phyloP scores from a whole-genome alignment of 2,329 filamentous ascomycete species.

The Fusarium falciforme region DNA sequence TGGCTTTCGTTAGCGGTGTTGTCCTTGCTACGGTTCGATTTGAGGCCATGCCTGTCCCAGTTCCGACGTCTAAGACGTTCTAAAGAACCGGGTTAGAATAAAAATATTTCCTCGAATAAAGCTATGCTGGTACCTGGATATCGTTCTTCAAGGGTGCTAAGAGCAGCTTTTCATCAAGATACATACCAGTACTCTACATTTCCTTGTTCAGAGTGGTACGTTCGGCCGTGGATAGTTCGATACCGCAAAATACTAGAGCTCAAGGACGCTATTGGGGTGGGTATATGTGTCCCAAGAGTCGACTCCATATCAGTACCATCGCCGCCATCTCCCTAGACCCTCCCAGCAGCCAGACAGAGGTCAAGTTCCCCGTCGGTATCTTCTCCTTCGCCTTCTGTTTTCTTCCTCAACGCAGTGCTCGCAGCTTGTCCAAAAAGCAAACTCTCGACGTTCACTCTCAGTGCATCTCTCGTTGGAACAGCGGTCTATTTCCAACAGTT shows the following conservation, averaged over 20 bases:
- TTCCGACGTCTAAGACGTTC: not conserved
- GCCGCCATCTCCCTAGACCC: not conserved
- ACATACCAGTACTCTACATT: not conserved
- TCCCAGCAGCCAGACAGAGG: not conserved
- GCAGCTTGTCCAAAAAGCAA: not conserved
- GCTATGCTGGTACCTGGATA: not conserved
- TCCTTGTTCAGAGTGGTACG: not conserved
- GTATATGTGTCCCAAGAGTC: not conserved
- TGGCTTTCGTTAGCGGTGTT: not conserved
- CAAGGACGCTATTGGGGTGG: not conserved
- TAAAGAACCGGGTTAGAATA: not conserved
- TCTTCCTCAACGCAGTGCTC: not conserved
- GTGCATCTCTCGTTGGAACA: not conserved
- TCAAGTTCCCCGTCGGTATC: not conserved
- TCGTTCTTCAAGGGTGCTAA: not conserved
- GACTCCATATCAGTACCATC: not conserved
- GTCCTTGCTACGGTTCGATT: not conserved
- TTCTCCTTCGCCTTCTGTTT: not conserved
- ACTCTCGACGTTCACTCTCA: not conserved
- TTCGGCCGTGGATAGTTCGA: not conserved
- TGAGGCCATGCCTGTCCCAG: not conserved
- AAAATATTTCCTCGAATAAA: not conserved
- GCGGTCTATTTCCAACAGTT: not conserved
- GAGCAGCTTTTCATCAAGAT: not conserved
- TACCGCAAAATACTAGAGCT: not conserved